Evolutionary conservation across 1,284 basidiomycete genomes (phyloP).

Genomic region (Pterulicium gracile): DNA sequence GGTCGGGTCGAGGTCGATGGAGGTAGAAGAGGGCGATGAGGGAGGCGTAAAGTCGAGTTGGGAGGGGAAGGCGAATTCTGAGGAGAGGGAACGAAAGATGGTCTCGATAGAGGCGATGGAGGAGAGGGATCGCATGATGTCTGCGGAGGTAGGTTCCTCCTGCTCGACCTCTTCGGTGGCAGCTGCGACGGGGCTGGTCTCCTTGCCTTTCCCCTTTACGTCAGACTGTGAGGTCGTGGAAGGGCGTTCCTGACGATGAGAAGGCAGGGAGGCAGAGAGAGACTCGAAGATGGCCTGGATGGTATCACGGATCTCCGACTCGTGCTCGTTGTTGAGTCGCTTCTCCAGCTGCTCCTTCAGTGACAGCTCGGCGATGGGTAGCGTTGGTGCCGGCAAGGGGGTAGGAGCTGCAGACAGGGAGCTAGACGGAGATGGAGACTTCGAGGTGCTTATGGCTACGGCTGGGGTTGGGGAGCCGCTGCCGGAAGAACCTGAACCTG

Average conservation of each 20-base stretch:
- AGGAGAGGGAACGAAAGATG: slow-evolving; percentile 23
- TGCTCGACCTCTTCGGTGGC: not conserved
- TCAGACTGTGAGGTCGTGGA: slow-evolving; percentile 3
- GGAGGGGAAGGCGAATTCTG: slow-evolving; percentile 30
- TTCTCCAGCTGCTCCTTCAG: slow-evolving; percentile 23
- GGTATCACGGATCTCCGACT: slow-evolving; percentile 24
- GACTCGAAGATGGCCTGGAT: slow-evolving; percentile 26
- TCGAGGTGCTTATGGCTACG: no score
- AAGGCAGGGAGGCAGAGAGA: slow-evolving; percentile 12
- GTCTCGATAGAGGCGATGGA: slow-evolving; percentile 25
- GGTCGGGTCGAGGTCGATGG: slow-evolving; percentile 9
- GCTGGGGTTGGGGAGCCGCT: no score
- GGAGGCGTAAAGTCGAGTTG: slow-evolving; percentile 27
- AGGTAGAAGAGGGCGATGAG: slow-evolving; percentile 10
- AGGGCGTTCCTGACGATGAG: slow-evolving; percentile 1
- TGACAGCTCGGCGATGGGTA: slow-evolving; percentile 8
- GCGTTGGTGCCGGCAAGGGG: no score
- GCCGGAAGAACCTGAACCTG: not conserved
- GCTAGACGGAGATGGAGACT: not conserved
- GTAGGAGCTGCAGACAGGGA: not conserved
- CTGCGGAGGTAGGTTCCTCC: slow-evolving; percentile 16
- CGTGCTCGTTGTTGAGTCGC: slow-evolving; percentile 21
- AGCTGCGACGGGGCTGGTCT: slow-evolving; percentile 4
- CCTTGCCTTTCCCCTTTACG: slow-evolving; percentile 21
- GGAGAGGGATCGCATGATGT: slow-evolving; percentile 21